Percentiles rank a stretch among this genome's conserved stretches.
These are phyloP conservation scores for Penicillium manginii DNA, from an alignment of 495 filamentous ascomycete species.

Conservation along the genomic window DNA sequence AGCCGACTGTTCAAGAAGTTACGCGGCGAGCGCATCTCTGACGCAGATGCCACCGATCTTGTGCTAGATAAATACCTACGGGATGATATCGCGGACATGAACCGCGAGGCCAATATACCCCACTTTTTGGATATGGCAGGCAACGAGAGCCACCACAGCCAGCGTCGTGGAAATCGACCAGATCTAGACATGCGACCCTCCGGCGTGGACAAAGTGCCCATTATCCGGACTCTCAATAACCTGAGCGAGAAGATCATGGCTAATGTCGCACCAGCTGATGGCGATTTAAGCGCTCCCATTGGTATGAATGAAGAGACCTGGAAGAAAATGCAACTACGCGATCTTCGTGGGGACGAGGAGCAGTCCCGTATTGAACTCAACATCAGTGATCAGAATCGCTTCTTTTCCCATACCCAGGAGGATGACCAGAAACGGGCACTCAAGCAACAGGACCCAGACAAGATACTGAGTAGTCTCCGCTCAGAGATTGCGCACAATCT, in stretches of 20 bases:
- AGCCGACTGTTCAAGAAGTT: constrained; percentile 88
- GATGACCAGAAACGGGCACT: constrained; percentile 61
- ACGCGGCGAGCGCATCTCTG: constrained; percentile 81
- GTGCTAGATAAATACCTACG: constrained; percentile 85
- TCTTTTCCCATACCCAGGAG: constrained; percentile 69
- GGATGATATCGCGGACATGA: constrained; percentile 59
- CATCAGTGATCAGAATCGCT: constrained; percentile 80
- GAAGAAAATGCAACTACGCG: constrained; percentile 73
- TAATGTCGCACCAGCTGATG: constrained; percentile 77
- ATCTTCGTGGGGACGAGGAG: constrained; percentile 74
- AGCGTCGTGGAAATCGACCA: constrained; percentile 77
- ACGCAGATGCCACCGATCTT: constrained; percentile 70
- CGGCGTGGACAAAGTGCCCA: constrained; percentile 67
- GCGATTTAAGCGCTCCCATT: constrained; percentile 61
- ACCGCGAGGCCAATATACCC: constrained; percentile 68
- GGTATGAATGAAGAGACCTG: constrained; percentile 78
- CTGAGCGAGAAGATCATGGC: constrained; percentile 90
- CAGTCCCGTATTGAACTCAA: constrained; percentile 80
- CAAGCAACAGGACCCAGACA: constrained; percentile 65
- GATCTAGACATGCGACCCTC: constrained; percentile 85
- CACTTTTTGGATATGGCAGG: constrained; percentile 89
- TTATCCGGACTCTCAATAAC: constrained; percentile 82
- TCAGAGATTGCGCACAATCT: constrained; percentile 57
- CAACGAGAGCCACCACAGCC: constrained; percentile 88
- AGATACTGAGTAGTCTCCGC: constrained; percentile 67